Base-by-base conservation (phyloP, 306 rosid genomes). In the Trifolium fragiferum region DNA sequence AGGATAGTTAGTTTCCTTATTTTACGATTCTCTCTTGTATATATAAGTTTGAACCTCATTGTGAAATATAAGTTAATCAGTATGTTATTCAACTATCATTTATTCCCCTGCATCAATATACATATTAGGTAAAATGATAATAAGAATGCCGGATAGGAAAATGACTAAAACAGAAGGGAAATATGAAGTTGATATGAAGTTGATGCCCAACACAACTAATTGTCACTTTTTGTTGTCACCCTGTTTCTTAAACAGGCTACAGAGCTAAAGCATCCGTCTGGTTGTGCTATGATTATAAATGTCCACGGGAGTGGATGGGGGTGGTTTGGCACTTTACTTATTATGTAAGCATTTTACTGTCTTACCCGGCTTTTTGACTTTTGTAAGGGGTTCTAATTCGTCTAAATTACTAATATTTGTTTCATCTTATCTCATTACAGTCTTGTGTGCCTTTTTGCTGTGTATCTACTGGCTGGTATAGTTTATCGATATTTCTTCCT, bases 211-310 rank as follows among this genome's bases (percentile, higher is more conserved):
- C 54, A n/a, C 50, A 43, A 30, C 13, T 53, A 70, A 62, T 12
- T 40, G 18, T 74, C 61, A 41, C 32, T 10, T 21, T 49, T 16
- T 64, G 7, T 40, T 70, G 60, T 70, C 71, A 69, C 76, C 68
- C 50, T 75, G 72, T 77, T 78, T 78, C 70, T 71, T 58, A 46
- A 66, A 66, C 92, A 93, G 98, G 89, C 87, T 63, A 88, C 93
- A n/a, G 80, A 71, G 80, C 63, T 93, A 47, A 93, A 77, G 75
- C 98, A 93, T 83, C 97, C 98, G 37, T 91, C 98, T 77, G 98
- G 94, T 46, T 91, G 98, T 87, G 96, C 97, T 53, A 64, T 79
- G 66, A 73, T 87, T 32, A 75, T 77, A 25, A 79, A 84, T 68
- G 86, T 83, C 73, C 80, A 80, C 57, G 90, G 87, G 21, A 76